phyloP scores from a whole-genome alignment of 2,329 filamentous ascomycete genomes.

The Tricladium varicosporioides region DNA sequence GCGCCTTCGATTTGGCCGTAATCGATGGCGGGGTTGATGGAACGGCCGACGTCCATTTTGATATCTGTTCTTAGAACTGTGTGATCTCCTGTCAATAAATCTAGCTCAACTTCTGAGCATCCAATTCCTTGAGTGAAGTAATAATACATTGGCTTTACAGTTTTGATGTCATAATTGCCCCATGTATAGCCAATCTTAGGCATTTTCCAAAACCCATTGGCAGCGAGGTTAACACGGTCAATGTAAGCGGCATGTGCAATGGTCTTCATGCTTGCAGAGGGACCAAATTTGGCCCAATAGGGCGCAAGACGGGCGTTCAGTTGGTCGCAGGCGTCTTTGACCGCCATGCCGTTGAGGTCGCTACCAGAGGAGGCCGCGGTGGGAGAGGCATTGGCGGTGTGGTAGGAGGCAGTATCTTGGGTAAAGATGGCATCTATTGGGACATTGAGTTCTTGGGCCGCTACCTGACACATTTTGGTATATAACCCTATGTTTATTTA shows the following conservation, averaged over 20 bases:
- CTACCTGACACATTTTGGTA: slow-evolving; percentile 96
- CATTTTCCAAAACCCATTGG: slow-evolving; percentile 96
- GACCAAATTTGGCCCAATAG: slow-evolving; percentile 79
- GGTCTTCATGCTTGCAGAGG: slow-evolving; percentile 78
- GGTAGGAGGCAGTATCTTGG: slow-evolving; percentile 93
- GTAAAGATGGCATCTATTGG: slow-evolving; percentile 82
- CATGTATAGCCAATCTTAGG: slow-evolving; percentile 95
- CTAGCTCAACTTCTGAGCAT: slow-evolving; percentile 87
- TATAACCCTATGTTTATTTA: slow-evolving; percentile 51
- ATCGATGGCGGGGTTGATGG: slow-evolving; percentile 68
- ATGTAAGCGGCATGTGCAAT: slow-evolving; percentile 92
- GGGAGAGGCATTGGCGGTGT: slow-evolving; percentile 88
- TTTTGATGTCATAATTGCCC: slow-evolving; percentile 74
- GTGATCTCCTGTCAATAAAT: slow-evolving; percentile 92
- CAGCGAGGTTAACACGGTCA: slow-evolving; percentile 93
- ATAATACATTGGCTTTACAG: slow-evolving; percentile 78
- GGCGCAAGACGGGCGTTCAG: slow-evolving; percentile 84
- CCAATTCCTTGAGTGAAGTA: slow-evolving; percentile 98
- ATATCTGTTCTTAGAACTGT: slow-evolving; percentile 86
- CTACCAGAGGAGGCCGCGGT: slow-evolving; percentile 93
- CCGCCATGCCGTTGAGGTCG: slow-evolving; percentile 92
- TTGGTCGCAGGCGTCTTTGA: slow-evolving; percentile 88
- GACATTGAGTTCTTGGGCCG: slow-evolving; percentile 82
- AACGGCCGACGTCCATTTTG: slow-evolving; percentile 91
- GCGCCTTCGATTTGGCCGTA: slow-evolving; percentile 84